These are phyloP conservation scores for Xylariaceae sp. DNA, from an alignment of 2,329 filamentous ascomycete genomes.

Conservation along the genomic window DNA sequence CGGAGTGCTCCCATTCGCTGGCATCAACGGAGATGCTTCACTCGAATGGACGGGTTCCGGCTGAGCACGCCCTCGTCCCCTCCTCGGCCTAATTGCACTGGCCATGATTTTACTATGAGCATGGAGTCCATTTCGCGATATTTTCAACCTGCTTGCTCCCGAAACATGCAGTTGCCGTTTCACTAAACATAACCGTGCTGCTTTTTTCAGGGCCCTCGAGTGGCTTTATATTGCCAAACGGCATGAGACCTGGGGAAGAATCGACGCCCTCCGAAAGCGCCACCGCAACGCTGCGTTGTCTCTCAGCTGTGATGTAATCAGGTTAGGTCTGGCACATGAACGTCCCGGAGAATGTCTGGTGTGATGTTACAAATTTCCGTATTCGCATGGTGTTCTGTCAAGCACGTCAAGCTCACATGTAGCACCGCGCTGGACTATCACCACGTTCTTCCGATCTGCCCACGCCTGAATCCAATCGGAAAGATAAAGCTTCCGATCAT, in stretches of 20 bases:
- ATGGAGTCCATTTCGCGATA: background rate
- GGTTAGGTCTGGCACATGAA: background rate
- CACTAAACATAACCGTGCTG: conserved; percentile 1
- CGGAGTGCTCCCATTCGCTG: background rate
- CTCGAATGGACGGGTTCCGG: background rate
- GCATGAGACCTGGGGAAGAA: background rate
- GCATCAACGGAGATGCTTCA: background rate
- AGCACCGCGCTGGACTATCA: conserved; percentile 2
- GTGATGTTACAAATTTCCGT: background rate
- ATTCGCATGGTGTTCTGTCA: conserved; percentile 1
- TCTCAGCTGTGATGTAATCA: background rate
- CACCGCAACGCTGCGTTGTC: conserved; percentile 3
- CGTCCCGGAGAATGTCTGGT: background rate
- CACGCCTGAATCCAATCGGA: conserved; percentile 6
- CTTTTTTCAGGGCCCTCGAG: background rate
- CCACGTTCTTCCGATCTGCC: background rate
- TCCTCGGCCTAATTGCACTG: background rate
- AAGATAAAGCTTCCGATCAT: conserved; percentile 6
- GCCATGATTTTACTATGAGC: background rate
- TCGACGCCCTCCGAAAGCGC: conserved; percentile 1
- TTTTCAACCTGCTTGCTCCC: background rate
- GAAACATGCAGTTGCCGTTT: conserved; percentile 16
- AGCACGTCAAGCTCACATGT: conserved; percentile 7
- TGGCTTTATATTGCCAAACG: background rate
- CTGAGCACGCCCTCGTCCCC: background rate